phyloP scores from a whole-genome alignment of 441 rosid genomes.

The Populus trichocarpa region DNA sequence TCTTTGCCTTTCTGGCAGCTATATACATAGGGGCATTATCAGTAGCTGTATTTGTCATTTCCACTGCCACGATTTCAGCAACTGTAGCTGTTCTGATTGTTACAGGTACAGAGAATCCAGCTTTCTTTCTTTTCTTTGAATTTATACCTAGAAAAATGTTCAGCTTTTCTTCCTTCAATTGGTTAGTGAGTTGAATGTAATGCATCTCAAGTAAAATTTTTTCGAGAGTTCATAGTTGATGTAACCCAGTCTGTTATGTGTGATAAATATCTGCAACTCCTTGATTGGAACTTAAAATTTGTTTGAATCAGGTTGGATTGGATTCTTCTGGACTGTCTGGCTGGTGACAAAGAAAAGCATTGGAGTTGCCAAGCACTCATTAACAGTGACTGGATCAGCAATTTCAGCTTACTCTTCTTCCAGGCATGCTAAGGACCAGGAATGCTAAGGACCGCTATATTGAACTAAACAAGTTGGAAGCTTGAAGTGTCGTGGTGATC shows the following conservation, averaged over 20 bases:
- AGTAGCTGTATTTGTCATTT: constrained; percentile 64
- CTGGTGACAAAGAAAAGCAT: constrained; percentile 58
- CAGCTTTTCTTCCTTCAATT: background rate
- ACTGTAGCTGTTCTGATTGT: constrained; percentile 57
- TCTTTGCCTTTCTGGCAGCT: constrained; percentile 63
- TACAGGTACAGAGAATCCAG: constrained; percentile 45
- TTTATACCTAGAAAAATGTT: background rate
- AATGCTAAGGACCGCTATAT: constrained; percentile 16
- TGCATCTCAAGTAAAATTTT: background rate
- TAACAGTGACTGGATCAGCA: constrained; percentile 53
- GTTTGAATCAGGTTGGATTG: constrained; percentile 78
- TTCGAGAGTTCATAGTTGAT: background rate
- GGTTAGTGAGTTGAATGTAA: background rate
- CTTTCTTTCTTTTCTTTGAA: background rate
- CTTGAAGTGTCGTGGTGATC: constrained; percentile 15
- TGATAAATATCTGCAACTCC: background rate
- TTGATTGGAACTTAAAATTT: background rate
- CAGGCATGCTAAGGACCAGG: constrained; percentile 26
- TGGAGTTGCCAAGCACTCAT: constrained; percentile 60
- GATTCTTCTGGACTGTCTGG: constrained; percentile 74
- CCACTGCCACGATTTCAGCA: constrained; percentile 62
- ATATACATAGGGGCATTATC: constrained; percentile 77
- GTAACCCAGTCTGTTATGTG: background rate
- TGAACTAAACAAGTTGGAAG: constrained; percentile 20
- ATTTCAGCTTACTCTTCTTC: constrained; percentile 47